A percentile compares a stretch with the other conserved stretches of the same genome.
These are phyloP conservation scores for Cucumis hystrix DNA, from an alignment of 306 rosid species.

Conservation along the genomic window DNA sequence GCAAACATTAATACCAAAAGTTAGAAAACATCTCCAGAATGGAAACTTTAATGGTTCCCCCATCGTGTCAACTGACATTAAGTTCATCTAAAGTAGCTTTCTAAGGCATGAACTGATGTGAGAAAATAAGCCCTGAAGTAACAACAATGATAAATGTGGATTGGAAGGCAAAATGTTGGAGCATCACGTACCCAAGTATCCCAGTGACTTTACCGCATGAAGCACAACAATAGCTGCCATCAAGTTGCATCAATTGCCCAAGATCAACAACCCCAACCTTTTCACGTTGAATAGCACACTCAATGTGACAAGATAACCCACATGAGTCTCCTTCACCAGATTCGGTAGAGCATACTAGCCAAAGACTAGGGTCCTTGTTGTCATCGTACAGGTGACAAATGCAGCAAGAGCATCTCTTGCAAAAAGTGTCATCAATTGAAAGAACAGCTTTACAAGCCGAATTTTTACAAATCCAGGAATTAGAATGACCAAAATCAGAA, in stretches of 20 bases:
- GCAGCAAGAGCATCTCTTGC: slow-evolving; percentile 98
- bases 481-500: slow-evolving; percentile 50
- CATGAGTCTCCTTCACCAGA: slow-evolving; percentile 75
- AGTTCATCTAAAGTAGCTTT: neutral
- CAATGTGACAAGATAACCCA: slow-evolving; percentile 90
- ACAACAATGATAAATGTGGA: neutral
- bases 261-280: slow-evolving; percentile 96
- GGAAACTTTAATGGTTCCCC: neutral
- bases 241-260: slow-evolving; percentile 95
- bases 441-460: slow-evolving; percentile 96
- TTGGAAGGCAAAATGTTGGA: slow-evolving; percentile 11
- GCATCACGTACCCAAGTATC: slow-evolving; percentile 70
- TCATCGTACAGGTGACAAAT: slow-evolving; percentile 93
- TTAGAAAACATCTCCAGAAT: neutral
- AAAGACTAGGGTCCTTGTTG: slow-evolving; percentile 99
- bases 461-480: slow-evolving; percentile 89
- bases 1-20: neutral
- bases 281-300: slow-evolving; percentile 83
- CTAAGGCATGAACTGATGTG: neutral
- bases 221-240: slow-evolving; percentile 98
- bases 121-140: neutral
- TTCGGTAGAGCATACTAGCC: slow-evolving; percentile 88
- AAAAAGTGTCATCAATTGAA: slow-evolving; percentile 78
- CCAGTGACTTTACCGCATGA: slow-evolving; percentile 97
- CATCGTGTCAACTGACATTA: neutral